phyloP scores from a whole-genome alignment of 2,329 filamentous ascomycete genomes.

The Verticillium albo-atrum region DNA sequence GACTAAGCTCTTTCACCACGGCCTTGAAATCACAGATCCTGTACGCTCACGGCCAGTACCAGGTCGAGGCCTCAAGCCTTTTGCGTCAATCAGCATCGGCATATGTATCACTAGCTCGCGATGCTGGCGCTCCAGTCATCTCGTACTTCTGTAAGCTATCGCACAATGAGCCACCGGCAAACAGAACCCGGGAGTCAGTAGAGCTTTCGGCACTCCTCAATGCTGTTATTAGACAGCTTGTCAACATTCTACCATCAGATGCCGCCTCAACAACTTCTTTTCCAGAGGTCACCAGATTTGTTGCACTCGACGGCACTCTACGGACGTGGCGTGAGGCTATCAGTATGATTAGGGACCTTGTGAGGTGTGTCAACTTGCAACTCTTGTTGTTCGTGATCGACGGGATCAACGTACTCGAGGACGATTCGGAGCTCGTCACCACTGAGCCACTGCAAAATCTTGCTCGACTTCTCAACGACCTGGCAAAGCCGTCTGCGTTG shows the following conservation, averaged over 20 bases:
- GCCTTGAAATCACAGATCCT: conserved; percentile 8
- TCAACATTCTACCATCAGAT: conserved; percentile 7
- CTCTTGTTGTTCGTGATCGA: conserved; percentile 2
- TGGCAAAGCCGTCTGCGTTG: neutral
- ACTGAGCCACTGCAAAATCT: neutral
- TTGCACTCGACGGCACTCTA: conserved; percentile 1
- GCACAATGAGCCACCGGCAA: conserved; percentile 1
- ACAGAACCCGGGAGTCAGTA: conserved; percentile 9
- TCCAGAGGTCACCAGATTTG: neutral
- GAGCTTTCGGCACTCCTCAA: conserved; percentile 8
- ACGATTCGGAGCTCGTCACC: neutral
- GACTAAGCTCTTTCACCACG: conserved; percentile 7
- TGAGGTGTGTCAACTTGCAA: neutral
- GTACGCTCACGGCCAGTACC: conserved; percentile 6
- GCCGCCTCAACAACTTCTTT: neutral
- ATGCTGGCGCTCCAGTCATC: conserved; percentile 5
- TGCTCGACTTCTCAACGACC: neutral
- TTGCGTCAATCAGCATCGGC: conserved; percentile 2
- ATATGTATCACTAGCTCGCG: conserved; percentile 3
- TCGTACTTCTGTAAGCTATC: conserved; percentile 11
- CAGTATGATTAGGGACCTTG: neutral
- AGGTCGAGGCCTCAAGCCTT: neutral
- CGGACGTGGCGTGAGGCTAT: conserved; percentile 3
- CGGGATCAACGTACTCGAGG: conserved; percentile 2
- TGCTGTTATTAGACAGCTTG: conserved; percentile 10